Conservation (phyloP, 2,329 filamentous ascomycete species). For the Trichoderma atroviride region DNA sequence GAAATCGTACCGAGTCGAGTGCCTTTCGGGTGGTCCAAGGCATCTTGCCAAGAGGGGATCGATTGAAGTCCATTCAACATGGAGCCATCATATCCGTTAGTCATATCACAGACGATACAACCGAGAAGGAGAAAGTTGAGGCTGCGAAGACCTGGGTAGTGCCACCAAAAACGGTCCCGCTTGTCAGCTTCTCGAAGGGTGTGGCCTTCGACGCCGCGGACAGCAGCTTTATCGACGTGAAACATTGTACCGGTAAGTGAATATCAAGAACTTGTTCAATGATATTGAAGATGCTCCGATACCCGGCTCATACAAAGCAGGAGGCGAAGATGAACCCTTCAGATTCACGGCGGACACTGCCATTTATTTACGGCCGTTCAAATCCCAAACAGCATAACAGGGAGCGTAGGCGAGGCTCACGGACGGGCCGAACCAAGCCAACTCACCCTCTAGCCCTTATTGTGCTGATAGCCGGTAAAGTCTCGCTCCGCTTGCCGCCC, state of each 20-base stretch:
- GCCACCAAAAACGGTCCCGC: conserved; percentile 24
- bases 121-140: conserved; percentile 19
- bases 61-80: conserved; percentile 56
- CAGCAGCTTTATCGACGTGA: conserved; percentile 11
- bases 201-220: conserved; percentile 17
- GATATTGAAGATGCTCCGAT: not conserved
- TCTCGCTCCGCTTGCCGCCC: conserved; percentile 18
- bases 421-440: conserved; percentile 9
- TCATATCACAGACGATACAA: conserved; percentile 23
- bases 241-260: not conserved
- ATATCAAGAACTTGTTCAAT: not conserved
- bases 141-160: conserved; percentile 19
- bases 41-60: conserved; percentile 47
- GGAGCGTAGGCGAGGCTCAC: not conserved
- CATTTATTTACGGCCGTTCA: not conserved
- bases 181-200: conserved; percentile 21
- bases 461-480: not conserved
- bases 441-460: not conserved
- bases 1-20: conserved; percentile 34
- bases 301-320: not conserved
- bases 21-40: conserved; percentile 41
- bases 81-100: conserved; percentile 50
- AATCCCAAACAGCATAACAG: not conserved
- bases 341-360: not conserved
- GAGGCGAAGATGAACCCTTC: not conserved